Percentiles rank a stretch among this genome's conserved stretches.
Conservation (phyloP, 2,329 filamentous ascomycete genomes). For the Cryphonectria radicalis region DNA sequence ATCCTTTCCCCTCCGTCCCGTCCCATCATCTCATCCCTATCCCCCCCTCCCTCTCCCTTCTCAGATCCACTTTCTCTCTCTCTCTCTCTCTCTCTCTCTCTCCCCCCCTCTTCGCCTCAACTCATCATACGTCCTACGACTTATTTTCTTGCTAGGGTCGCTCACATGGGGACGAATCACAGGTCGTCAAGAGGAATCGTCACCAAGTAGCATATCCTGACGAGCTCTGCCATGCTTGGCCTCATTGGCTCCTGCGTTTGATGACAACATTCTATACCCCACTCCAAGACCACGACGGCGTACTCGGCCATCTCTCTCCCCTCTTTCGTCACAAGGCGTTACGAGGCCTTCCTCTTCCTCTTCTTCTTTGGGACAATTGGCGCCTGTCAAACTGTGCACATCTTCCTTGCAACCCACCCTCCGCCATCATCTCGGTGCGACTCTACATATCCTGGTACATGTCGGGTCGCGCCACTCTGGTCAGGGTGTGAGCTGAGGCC, state of each 20-base stretch:
- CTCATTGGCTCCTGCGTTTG: constrained; percentile 10
- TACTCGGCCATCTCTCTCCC: not conserved
- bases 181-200: constrained; percentile 4
- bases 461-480: constrained; percentile 9
- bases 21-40: not conserved
- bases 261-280: not conserved
- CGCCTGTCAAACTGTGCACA: not conserved
- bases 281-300: not conserved
- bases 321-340: not conserved
- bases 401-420: not conserved
- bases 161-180: constrained; percentile 26
- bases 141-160: not conserved
- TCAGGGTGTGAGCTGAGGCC: not conserved
- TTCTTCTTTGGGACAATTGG: not conserved
- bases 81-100: not conserved
- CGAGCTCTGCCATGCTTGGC: not conserved
- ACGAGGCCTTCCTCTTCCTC: constrained; percentile 7
- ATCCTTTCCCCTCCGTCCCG: not conserved
- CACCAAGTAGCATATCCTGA: constrained; percentile 9
- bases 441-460: not conserved
- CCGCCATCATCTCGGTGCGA: not conserved
- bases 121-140: not conserved
- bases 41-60: not conserved
- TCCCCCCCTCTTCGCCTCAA: not conserved
- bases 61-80: constrained; percentile 7